Base-by-base conservation (phyloP, 164 flowering plant genomes). In the Akebia trifoliata region DNA sequence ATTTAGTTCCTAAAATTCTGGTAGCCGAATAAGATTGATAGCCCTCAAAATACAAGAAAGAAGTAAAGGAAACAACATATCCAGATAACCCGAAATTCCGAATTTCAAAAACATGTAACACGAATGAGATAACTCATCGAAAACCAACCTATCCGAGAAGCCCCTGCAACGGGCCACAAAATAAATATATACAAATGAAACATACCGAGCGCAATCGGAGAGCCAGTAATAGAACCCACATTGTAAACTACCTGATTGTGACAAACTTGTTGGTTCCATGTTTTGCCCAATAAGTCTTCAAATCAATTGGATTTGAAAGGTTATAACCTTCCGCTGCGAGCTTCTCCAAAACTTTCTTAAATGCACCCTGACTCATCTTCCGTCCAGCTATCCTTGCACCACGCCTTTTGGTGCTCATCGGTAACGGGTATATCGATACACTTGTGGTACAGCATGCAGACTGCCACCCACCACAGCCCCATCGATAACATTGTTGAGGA, bases 391-490 rank as follows among this genome's bases (percentile, higher is more conserved):
- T 87, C 66, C 97, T 67, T 0, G 93, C 90, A 38, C 92, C 90
- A 18, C 95, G 88, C 28, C 92, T 75, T 59, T 87, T 90, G 20
- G 71, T 78, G 71, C 88, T 87, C 97, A 87, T 82, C 4, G 97
- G 97, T 60, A 90, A 60, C 2, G 97, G 97, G 57, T 90, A 79
- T 69, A 78, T 70, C 0, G 95, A 90, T 30, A 90, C 67, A 51
- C 78, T 79, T 6, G 95, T 87, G 8, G 97, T 85, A 65, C 97
- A 90, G 56, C 95, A 90, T 6, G 97, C 93, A 0, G 95, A 87
- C 53, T 90, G 97, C 97, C 97, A 90, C 18, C 97, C 97, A 50
- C 97, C 97, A 63, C 84, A 81, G 3, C 97, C 97, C 97, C 97
- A 90, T 35, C 86, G 71, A 52, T 90, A 90, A 42, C 97, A 90